A percentile compares a stretch with the other conserved stretches of the same genome.
Evolutionary conservation across 2,329 filamentous ascomycete genomes (phyloP).

Genomic region (Xylaria sp.): DNA sequence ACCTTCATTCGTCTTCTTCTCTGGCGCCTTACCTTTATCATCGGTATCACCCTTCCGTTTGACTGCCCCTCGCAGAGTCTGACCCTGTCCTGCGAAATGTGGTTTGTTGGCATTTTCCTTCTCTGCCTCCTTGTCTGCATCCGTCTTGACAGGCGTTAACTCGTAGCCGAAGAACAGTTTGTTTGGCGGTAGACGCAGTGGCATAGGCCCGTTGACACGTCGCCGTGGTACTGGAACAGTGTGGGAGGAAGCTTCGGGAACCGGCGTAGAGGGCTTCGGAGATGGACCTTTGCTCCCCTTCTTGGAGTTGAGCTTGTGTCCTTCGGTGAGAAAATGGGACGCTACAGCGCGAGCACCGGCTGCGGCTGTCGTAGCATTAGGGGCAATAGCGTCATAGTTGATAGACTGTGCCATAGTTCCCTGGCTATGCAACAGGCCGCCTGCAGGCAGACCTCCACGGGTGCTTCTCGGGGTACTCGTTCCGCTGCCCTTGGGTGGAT

Average conservation of each 20-base stretch:
- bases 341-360: slow-evolving; percentile 57
- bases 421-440: slow-evolving; percentile 81
- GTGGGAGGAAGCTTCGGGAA: slow-evolving; percentile 65
- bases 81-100: slow-evolving; percentile 85
- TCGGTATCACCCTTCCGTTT: slow-evolving; percentile 75
- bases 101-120: slow-evolving; percentile 72
- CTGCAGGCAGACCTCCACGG: slow-evolving; percentile 70
- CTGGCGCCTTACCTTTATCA: slow-evolving; percentile 58
- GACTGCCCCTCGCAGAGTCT: slow-evolving; percentile 75
- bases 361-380: slow-evolving; percentile 73
- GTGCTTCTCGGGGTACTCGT: slow-evolving; percentile 84
- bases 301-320: slow-evolving; percentile 84
- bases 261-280: slow-evolving; percentile 78
- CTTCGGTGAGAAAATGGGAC: slow-evolving; percentile 82
- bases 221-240: slow-evolving; percentile 49
- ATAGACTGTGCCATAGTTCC: slow-evolving; percentile 98
- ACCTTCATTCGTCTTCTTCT: slow-evolving; percentile 60
- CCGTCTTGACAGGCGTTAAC: slow-evolving; percentile 85
- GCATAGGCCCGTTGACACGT: slow-evolving; percentile 81
- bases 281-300: slow-evolving; percentile 80
- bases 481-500: slow-evolving; percentile 81
- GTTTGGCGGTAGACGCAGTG: slow-evolving; percentile 83
- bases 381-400: slow-evolving; percentile 92
- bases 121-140: slow-evolving; percentile 75
- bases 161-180: slow-evolving; percentile 98